phyloP scores from a whole-genome alignment of 805 yeast species.

The Barnettozyma pratensis region DNA sequence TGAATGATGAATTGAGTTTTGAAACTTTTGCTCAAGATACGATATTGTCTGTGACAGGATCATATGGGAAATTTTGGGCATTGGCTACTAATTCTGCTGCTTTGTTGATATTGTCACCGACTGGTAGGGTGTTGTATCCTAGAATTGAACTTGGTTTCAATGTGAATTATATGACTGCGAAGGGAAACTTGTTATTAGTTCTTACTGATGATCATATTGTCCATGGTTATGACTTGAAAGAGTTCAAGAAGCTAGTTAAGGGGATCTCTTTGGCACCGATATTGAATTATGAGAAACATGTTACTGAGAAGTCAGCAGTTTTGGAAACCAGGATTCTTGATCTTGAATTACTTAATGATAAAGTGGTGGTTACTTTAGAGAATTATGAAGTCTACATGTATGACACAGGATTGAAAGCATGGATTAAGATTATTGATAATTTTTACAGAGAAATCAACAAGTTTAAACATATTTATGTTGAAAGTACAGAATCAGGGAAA shows the following conservation, averaged over 20 bases:
- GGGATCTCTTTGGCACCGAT: conserved; percentile 51
- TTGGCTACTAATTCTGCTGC: conserved; percentile 57
- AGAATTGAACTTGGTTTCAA: conserved; percentile 47
- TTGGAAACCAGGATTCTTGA: conserved; percentile 21
- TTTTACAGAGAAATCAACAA: conserved; percentile 11
- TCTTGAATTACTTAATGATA: conserved; percentile 34
- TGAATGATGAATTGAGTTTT: conserved; percentile 30
- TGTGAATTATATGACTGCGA: conserved; percentile 34
- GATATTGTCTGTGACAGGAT: conserved; percentile 35
- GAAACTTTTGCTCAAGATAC: conserved; percentile 39
- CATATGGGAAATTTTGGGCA: conserved; percentile 40
- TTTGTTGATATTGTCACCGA: conserved; percentile 38
- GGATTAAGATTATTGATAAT: conserved; percentile 44
- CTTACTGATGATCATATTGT: conserved; percentile 48
- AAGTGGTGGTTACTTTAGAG: conserved; percentile 37
- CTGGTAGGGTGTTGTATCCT: conserved; percentile 43
- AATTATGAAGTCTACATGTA: conserved; percentile 37
- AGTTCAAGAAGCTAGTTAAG: conserved; percentile 30
- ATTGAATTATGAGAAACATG: conserved; percentile 32
- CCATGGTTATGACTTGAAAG: conserved; percentile 44
- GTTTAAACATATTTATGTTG: conserved; percentile 17
- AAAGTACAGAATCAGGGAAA: conserved; percentile 1
- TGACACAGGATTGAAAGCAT: conserved; percentile 35
- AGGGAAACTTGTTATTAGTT: conserved; percentile 32
- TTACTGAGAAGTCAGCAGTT: conserved; percentile 20